phyloP scores from a whole-genome alignment of 148 eudicot species.

The Bassia scoparia region DNA sequence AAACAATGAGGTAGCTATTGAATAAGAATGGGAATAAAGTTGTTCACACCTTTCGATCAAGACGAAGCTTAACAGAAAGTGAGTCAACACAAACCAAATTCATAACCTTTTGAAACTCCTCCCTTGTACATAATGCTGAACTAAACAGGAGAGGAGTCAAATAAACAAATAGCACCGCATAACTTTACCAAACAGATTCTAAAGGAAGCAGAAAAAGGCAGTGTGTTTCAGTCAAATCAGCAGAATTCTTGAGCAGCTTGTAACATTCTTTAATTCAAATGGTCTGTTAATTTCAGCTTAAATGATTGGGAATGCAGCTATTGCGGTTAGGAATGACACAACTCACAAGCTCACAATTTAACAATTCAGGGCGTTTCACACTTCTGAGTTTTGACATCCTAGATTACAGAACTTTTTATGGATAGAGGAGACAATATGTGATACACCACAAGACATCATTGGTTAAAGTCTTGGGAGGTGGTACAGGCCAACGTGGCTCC shows the following conservation, averaged over 20 bases:
- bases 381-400: too few species aligned
- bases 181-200: not conserved
- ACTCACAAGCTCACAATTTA: too few species aligned
- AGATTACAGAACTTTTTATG: too few species aligned
- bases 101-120: slow-evolving; percentile 66
- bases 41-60: slow-evolving; percentile 57
- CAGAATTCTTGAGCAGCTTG: not conserved
- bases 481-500: too few species aligned
- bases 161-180: slow-evolving; percentile 5
- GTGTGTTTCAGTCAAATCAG: not conserved
- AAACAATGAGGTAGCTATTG: not conserved
- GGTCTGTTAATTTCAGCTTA: not conserved
- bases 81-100: slow-evolving; percentile 50
- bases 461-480: too few species aligned
- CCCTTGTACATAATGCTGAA: slow-evolving; percentile 65
- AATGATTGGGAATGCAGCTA: not conserved
- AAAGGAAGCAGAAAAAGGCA: not conserved
- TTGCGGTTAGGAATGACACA: too few species aligned
- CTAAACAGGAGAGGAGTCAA: slow-evolving; percentile 38
- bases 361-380: too few species aligned
- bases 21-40: not conserved
- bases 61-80: slow-evolving; percentile 56
- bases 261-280: not conserved
- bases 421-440: too few species aligned
- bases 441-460: too few species aligned